These are phyloP conservation scores for Lunasporangiospora selenospora DNA, from an alignment of 192 early-diverging fungal species.

Conservation along the genomic window DNA sequence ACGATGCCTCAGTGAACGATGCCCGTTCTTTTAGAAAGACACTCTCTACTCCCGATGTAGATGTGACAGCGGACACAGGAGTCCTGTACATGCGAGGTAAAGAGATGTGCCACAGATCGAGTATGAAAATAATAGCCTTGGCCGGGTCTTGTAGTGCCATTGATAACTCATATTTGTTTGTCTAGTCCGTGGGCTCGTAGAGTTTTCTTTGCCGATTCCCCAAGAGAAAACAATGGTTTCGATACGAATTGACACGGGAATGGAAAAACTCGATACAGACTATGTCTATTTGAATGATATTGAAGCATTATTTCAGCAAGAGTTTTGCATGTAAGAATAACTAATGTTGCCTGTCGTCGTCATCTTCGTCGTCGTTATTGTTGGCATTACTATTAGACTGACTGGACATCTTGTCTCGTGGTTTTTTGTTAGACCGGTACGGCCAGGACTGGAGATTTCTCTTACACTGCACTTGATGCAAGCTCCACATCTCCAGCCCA, in stretches of 20 bases:
- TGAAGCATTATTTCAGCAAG: conserved; percentile 25
- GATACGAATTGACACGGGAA: conserved; percentile 27
- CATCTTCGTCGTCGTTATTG: no score
- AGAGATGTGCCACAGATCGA: no score
- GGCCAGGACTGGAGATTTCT: conserved; percentile 4
- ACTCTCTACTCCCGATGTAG: conserved; percentile 12
- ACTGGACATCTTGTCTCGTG: neutral
- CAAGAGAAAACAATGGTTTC: conserved; percentile 14
- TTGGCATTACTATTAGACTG: neutral
- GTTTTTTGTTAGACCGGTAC: conserved; percentile 5
- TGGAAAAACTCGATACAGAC: conserved; percentile 38
- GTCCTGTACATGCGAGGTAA: conserved; percentile 23
- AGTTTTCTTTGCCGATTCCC: conserved; percentile 8
- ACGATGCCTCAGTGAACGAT: neutral
- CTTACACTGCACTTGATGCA: conserved; percentile 39
- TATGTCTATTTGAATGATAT: conserved; percentile 17
- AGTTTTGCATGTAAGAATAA: conserved; percentile 40
- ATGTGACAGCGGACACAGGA: conserved; percentile 9
- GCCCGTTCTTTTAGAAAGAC: conserved; percentile 2
- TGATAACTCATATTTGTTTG: neutral
- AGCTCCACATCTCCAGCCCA: conserved; percentile 18
- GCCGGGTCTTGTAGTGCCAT: no score
- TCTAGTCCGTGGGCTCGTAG: conserved; percentile 10
- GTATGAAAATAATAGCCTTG: no score
- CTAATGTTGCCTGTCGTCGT: no score